Base-by-base conservation (phyloP, 1,284 basidiomycete genomes). In the Cryptococcus depauperatus region DNA sequence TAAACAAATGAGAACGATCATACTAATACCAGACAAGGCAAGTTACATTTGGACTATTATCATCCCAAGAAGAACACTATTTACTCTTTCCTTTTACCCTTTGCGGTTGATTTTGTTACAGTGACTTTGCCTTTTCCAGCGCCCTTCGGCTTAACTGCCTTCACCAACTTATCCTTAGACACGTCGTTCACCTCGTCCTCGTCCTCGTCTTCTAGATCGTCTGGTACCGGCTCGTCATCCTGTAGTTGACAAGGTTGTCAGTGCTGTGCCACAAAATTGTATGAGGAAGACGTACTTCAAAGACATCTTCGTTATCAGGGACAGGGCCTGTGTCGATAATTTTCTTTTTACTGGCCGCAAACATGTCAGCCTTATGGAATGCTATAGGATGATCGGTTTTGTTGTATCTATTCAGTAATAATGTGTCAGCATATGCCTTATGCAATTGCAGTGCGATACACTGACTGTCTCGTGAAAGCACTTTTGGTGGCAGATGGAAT, bases 301-400 rank as follows among this genome's bases (percentile, higher is more conserved):
- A 84, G 0, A 83, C 87, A 46, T 95, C 91, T 62, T 95, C 90
- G 23, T 89, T 76, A 71, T 96, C 91, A 0, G 91, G 89, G 14
- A 79, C 77, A 10, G 82, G 77, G 1, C 80, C 84, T 26, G 48
- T 47, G 42, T 75, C 79, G 0, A 65, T 63, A 7, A 76, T 77
- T 43, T 90, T 75, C 64, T 85, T 90, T 2, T 85, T 80, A 14
- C 68, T 75, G 56, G 82, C 83, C 3, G 85, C 84, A 34, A 90
- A 74, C 57, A 86, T 83, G 48, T 78, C 75, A 0, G 81, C 84
- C 62, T 87, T 90, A 71, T 93, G 82, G 77, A 91, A 93, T 0
- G 90, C 80, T 55, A 95, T 84, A 0, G 91, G 90, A 64, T 95
- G 90, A 41, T 91, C 87, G 21, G 69, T 66, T 14, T 80, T 73